Conservation (phyloP, 1,284 basidiomycete species). For the Trichosporon sp. region DNA sequence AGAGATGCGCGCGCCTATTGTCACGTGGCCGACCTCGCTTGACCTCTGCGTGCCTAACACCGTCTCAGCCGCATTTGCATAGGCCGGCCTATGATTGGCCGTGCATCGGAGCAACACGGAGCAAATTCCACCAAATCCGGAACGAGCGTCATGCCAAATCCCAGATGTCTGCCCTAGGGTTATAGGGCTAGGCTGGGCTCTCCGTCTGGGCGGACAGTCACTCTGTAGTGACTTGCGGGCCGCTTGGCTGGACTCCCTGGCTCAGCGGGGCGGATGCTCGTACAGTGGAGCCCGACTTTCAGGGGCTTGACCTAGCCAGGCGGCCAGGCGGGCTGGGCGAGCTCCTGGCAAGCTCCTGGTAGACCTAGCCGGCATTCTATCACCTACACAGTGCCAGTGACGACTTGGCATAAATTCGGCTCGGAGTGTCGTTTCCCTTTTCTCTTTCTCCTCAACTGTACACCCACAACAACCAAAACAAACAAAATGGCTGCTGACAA, state of each 20-base stretch:
- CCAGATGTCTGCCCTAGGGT: no score
- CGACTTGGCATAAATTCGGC: background rate
- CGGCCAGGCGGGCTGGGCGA: no score
- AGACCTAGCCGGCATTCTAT: no score
- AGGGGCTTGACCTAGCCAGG: background rate
- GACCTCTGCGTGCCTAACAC: background rate
- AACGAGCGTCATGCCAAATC: background rate
- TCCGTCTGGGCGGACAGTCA: background rate
- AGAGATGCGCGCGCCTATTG: background rate
- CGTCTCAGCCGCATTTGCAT: background rate
- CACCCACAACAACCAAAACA: background rate
- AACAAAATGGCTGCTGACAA: conserved; percentile 8
- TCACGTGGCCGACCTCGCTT: background rate
- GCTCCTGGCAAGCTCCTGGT: background rate
- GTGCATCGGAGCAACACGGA: conserved; percentile 4
- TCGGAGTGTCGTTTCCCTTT: background rate
- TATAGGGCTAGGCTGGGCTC: no score
- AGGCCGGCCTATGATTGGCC: background rate
- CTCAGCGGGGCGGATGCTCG: no score
- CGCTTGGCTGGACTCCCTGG: no score
- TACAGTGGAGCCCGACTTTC: background rate
- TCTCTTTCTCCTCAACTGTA: background rate
- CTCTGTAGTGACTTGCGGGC: no score
- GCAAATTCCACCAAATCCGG: conserved; percentile 1
- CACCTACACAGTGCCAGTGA: background rate